Percentiles rank a stretch among this genome's conserved stretches.
Evolutionary conservation across 176 grass and related monocot genomes (phyloP).

Genomic region (Elaeis guineensis): DNA sequence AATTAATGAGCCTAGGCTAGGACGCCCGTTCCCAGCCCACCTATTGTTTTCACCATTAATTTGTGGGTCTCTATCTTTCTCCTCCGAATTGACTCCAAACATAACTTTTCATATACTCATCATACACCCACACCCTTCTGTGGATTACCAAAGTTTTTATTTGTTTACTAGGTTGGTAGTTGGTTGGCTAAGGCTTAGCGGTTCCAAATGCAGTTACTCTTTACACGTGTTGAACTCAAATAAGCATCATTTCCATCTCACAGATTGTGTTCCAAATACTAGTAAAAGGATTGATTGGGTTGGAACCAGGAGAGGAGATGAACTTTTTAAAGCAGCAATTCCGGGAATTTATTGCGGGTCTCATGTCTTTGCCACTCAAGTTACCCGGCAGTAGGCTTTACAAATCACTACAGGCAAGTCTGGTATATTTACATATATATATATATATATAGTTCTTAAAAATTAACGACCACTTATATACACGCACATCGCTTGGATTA

Average conservation of each 20-base stretch:
- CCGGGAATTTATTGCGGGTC: constrained; percentile 89
- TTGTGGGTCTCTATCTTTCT: constrained; percentile 9
- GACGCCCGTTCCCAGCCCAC: constrained; percentile 24
- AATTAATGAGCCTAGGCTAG: constrained; percentile 35
- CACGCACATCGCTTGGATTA: no score
- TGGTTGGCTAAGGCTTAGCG: no score
- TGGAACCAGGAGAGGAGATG: constrained; percentile 75
- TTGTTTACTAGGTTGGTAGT: no score
- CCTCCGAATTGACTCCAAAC: background rate
- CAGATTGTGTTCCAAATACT: constrained; percentile 95
- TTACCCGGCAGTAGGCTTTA: constrained; percentile 79
- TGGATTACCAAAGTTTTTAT: no score
- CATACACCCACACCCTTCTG: no score
- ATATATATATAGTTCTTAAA: no score
- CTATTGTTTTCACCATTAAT: constrained; percentile 31
- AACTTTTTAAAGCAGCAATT: constrained; percentile 85
- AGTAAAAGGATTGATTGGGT: constrained; percentile 75
- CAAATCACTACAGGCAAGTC: constrained; percentile 68
- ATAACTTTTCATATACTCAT: no score
- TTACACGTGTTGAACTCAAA: no score
- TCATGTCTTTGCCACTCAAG: constrained; percentile 92
- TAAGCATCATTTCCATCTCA: no score
- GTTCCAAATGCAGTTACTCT: no score
- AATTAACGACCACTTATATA: no score
- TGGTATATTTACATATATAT: no score